Percentiles rank a stretch among this genome's conserved stretches.
phyloP scores from a whole-genome alignment of 305 asterid species.

The Plantago rigida region DNA sequence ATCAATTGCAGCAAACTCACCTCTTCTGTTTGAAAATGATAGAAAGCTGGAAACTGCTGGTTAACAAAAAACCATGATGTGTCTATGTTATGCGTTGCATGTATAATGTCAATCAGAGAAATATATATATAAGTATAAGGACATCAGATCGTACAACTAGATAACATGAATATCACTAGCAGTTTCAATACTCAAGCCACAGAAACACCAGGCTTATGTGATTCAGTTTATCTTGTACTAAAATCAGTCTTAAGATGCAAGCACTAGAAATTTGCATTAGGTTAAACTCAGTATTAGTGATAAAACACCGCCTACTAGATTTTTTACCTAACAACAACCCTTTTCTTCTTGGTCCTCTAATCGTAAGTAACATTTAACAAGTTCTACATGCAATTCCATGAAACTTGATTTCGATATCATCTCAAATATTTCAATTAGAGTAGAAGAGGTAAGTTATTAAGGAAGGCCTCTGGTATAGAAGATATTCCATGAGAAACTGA shows the following conservation, averaged over 20 bases:
- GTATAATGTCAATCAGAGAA: background rate
- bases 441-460: background rate
- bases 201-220: background rate
- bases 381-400: background rate
- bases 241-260: background rate
- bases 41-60: background rate
- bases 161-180: background rate
- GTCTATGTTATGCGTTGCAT: slow-evolving; percentile 14
- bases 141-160: too few relatives aligned
- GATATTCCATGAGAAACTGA: slow-evolving; percentile 1
- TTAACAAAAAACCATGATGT: background rate
- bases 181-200: background rate
- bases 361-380: background rate
- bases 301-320: background rate
- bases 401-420: background rate
- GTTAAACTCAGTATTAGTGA: background rate
- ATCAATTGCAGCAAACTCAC: slow-evolving; percentile 21
- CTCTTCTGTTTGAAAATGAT: slow-evolving; percentile 20
- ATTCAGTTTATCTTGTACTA: slow-evolving; percentile 1
- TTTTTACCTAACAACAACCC: background rate
- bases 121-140: too few relatives aligned
- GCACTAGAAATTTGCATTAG: background rate
- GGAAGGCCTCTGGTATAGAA: background rate
- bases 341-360: background rate
- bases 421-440: background rate